phyloP scores from a whole-genome alignment of 2,329 filamentous ascomycete species.

The Claviceps lovelessii region DNA sequence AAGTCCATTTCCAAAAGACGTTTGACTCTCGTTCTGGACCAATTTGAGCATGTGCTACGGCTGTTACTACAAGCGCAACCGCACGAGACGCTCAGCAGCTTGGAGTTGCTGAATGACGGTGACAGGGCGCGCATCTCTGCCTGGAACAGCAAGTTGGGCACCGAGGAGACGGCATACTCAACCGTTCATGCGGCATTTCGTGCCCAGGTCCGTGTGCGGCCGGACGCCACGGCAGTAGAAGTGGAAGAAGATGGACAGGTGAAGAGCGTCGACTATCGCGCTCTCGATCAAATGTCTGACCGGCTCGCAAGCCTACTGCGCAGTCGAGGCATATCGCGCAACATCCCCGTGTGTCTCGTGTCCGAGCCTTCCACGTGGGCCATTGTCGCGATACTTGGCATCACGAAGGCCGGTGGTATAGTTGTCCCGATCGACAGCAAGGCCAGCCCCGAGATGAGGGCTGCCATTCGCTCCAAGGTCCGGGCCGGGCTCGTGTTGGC shows the following conservation, averaged over 20 bases:
- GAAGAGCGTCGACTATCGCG: neutral
- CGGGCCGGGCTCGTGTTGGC: neutral
- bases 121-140: neutral
- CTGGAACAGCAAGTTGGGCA: neutral
- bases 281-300: slow-evolving; percentile 1
- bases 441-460: neutral
- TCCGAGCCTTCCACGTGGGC: neutral
- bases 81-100: neutral
- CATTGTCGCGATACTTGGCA: slow-evolving; percentile 1
- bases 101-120: neutral
- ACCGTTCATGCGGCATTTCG: neutral
- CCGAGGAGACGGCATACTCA: neutral
- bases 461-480: neutral
- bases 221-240: neutral
- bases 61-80: neutral
- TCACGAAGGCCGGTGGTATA: slow-evolving; percentile 2
- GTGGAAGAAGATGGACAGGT: neutral
- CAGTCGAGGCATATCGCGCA: neutral
- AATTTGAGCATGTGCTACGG: slow-evolving; percentile 2
- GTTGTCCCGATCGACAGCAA: neutral
- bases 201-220: neutral
- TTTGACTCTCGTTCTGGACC: neutral
- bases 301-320: neutral
- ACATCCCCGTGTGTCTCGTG: neutral
- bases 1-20: neutral